A percentile compares a stretch with the other conserved stretches of the same genome.
These are phyloP conservation scores for Eucalyptus pumila DNA, from an alignment of 345 rosid species.

Conservation along the genomic window DNA sequence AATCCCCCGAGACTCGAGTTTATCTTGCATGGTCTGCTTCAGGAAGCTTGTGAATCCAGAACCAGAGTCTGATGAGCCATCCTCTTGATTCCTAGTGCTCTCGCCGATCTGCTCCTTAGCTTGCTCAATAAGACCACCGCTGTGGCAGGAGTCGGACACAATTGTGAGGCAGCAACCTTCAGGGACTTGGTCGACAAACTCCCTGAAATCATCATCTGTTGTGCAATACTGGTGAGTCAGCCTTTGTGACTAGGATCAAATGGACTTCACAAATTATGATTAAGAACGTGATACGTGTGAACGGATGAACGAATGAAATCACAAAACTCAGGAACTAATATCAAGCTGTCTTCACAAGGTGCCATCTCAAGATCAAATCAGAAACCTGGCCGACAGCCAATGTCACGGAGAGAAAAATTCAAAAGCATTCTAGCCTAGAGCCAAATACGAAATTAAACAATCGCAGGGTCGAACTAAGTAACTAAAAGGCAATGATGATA, in stretches of 20 bases:
- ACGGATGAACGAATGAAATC: not conserved
- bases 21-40: constrained; percentile 28
- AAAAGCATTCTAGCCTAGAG: not conserved
- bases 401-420: not conserved
- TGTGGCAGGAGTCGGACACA: constrained; percentile 91
- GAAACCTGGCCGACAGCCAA: not conserved
- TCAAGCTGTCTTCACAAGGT: not conserved
- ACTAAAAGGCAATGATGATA: not conserved
- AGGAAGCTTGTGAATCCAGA: constrained; percentile 43
- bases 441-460: not conserved
- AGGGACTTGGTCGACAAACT: constrained; percentile 60
- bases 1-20: constrained; percentile 54
- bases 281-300: not conserved
- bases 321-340: not conserved
- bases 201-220: constrained; percentile 91
- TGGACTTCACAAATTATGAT: not conserved
- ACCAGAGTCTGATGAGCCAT: not conserved
- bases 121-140: constrained; percentile 91
- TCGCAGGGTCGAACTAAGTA: not conserved
- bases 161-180: constrained; percentile 52
- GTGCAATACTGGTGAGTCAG: not conserved
- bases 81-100: constrained; percentile 31
- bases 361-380: not conserved
- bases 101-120: constrained; percentile 96
- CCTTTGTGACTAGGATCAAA: not conserved